Conservation (phyloP, 495 filamentous ascomycete genomes). For the Pyronema omphalodes region DNA sequence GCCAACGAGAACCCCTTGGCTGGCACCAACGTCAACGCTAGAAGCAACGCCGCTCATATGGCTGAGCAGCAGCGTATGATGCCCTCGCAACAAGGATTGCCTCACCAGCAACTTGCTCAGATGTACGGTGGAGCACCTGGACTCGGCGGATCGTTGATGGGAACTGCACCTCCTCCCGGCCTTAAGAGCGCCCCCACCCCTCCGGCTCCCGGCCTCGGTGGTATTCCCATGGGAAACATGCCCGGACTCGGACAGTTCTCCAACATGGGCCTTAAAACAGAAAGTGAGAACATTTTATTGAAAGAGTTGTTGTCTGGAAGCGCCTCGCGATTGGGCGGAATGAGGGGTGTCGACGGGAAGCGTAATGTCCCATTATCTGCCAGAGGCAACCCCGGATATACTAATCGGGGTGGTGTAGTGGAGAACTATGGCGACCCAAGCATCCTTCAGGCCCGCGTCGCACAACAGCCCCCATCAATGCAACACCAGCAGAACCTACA, state of each 20-base stretch:
- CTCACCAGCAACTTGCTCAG: conserved; percentile 38
- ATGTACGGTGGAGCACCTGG: conserved; percentile 34
- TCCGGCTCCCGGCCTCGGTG: conserved; percentile 31
- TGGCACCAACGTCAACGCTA: conserved; percentile 53
- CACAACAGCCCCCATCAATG: conserved; percentile 32
- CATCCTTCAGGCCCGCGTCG: conserved; percentile 80
- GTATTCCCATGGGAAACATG: conserved; percentile 37
- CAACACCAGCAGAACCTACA: conserved; percentile 54
- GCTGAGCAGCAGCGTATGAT: conserved; percentile 81
- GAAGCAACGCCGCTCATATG: conserved; percentile 67
- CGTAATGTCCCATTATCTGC: conserved; percentile 21
- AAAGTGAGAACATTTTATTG: conserved; percentile 15
- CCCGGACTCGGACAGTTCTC: conserved; percentile 40
- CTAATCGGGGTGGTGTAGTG: conserved; percentile 30
- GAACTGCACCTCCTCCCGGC: conserved; percentile 69
- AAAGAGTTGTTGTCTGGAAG: conserved; percentile 21
- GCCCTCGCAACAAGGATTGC: conserved; percentile 43
- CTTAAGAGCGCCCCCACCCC: conserved; percentile 88
- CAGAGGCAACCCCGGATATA: conserved; percentile 15
- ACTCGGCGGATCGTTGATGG: conserved; percentile 15
- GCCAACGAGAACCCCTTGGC: conserved; percentile 49
- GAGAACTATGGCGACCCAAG: conserved; percentile 99
- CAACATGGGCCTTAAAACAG: conserved; percentile 17
- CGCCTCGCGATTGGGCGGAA: conserved; percentile 15
- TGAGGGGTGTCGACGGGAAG: conserved; percentile 20